These are phyloP conservation scores for Melampsora larici-populina DNA, from an alignment of 1,284 basidiomycete genomes.

Conservation along the genomic window DNA sequence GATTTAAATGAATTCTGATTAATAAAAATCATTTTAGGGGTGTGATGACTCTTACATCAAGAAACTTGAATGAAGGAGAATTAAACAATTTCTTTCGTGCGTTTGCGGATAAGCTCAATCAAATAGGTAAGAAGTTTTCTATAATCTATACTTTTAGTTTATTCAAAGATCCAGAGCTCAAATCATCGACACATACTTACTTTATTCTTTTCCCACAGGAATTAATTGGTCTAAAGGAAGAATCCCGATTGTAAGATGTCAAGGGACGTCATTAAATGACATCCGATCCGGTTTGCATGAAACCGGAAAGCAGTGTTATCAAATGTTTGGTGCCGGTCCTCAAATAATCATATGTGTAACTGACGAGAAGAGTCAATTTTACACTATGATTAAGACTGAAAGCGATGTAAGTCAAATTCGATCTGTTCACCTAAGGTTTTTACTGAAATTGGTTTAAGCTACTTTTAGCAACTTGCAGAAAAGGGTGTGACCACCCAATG, in stretches of 20 bases:
- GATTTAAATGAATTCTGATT: neutral
- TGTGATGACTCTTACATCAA: constrained; percentile 19
- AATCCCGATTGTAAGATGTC: neutral
- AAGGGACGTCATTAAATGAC: neutral
- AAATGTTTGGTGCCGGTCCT: neutral
- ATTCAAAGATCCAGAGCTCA: neutral
- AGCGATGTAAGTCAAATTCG: constrained; percentile 17
- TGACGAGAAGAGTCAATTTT: constrained; percentile 8
- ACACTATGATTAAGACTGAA: constrained; percentile 27
- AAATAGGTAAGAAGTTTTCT: neutral
- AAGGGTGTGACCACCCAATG: constrained; percentile 37
- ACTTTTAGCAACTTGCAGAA: constrained; percentile 16
- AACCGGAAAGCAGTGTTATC: constrained; percentile 15
- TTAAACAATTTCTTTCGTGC: constrained; percentile 21
- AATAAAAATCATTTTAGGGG: constrained; percentile 2
- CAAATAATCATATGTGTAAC: constrained; percentile 33
- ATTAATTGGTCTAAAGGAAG: constrained; percentile 10
- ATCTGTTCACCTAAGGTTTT: neutral
- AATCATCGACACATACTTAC: neutral
- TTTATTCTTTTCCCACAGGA: neutral
- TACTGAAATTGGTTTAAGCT: neutral
- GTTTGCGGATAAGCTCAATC: neutral
- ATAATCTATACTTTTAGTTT: neutral
- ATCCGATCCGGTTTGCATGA: constrained; percentile 4
- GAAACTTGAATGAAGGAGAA: neutral